Evolutionary conservation across 208 protist genomes (phyloP).

Genomic region (Tritrichomonas musculus): DNA sequence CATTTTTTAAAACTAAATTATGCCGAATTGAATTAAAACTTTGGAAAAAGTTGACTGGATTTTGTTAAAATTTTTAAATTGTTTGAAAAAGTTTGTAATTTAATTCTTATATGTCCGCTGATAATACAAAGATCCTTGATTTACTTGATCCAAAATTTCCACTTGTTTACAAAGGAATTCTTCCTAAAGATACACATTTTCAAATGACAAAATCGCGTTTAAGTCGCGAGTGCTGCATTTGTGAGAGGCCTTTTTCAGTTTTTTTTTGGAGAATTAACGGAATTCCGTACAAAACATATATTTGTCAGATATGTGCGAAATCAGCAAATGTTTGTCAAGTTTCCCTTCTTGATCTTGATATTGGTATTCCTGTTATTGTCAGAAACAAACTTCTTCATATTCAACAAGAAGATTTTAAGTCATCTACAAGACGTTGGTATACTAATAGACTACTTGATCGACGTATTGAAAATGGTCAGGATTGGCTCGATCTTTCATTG

Average conservation of each 20-base stretch:
- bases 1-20: too few species aligned
- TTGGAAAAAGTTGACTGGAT: too few species aligned
- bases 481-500: not conserved
- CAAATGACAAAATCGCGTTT: constrained; percentile 13
- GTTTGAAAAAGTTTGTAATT: too few species aligned
- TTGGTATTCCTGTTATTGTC: constrained; percentile 18
- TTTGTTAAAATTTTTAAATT: too few species aligned
- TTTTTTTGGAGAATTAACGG: constrained; percentile 9
- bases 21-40: too few species aligned
- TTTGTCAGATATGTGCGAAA: constrained; percentile 20
- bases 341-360: constrained; percentile 7
- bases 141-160: not conserved
- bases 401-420: not conserved
- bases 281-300: constrained; percentile 8
- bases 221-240: not conserved
- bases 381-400: not conserved
- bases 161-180: not conserved
- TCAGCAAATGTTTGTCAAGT: not conserved
- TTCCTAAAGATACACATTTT: not conserved
- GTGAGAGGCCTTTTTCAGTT: constrained; percentile 14
- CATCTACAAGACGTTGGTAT: not conserved
- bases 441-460: not conserved
- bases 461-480: not conserved
- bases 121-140: not conserved
- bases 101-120: not conserved